Percentiles rank a stretch among this genome's conserved stretches.
phyloP scores from a whole-genome alignment of 2,329 filamentous ascomycete genomes.

The Emergomyces orientalis region DNA sequence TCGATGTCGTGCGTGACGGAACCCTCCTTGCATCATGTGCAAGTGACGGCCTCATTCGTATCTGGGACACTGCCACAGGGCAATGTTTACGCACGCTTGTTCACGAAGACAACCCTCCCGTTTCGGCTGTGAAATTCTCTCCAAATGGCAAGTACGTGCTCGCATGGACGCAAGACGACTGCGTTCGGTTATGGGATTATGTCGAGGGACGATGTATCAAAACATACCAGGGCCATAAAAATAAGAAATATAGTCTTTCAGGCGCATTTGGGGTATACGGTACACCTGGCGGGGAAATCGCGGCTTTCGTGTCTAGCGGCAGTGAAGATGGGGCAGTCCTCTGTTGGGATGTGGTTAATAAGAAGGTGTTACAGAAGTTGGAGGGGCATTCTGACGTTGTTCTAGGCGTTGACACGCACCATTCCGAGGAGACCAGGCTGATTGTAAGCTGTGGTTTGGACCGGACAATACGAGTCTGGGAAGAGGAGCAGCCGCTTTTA shows the following conservation, averaged over 20 bases:
- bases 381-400: conserved; percentile 51
- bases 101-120: conserved; percentile 88
- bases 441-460: conserved; percentile 57
- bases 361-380: conserved; percentile 65
- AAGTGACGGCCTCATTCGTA: conserved; percentile 80
- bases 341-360: conserved; percentile 83
- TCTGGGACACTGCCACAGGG: conserved; percentile 93
- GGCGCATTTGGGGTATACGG: conserved; percentile 69
- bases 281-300: conserved; percentile 21
- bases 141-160: conserved; percentile 91
- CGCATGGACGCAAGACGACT: conserved; percentile 83
- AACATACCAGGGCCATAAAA: conserved; percentile 89
- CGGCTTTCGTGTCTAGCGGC: conserved; percentile 65
- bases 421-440: conserved; percentile 37
- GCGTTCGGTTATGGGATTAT: conserved; percentile 90
- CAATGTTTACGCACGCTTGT: conserved; percentile 92
- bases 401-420: conserved; percentile 51
- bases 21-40: conserved; percentile 87
- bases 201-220: conserved; percentile 85
- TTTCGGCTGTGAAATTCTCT: conserved; percentile 81
- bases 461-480: conserved; percentile 54
- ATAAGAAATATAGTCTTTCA: conserved; percentile 73
- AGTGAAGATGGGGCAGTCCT: conserved; percentile 76
- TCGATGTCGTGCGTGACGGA: conserved; percentile 87
- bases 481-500: conserved; percentile 29